These are phyloP conservation scores for Breviolum minutum DNA, from an alignment of 73 alveolate species.

Conservation along the genomic window DNA sequence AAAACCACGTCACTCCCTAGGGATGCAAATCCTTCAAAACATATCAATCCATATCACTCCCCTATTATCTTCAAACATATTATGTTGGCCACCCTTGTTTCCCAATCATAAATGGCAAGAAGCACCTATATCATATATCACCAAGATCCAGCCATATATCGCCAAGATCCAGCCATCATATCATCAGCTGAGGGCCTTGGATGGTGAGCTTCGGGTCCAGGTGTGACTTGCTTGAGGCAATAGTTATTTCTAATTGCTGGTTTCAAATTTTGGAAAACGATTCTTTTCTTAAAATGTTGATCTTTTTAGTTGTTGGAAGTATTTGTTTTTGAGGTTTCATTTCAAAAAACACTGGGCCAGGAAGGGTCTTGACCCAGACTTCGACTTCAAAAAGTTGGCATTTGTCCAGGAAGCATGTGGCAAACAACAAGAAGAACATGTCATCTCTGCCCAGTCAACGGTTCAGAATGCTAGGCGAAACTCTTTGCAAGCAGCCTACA, in stretches of 20 bases:
- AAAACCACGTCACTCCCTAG: neutral
- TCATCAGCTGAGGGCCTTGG: slow-evolving; percentile 24
- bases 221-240: neutral
- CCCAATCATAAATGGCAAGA: neutral
- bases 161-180: neutral
- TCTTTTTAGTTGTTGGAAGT: neutral
- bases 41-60: too few species aligned
- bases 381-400: slow-evolving; percentile 18
- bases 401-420: slow-evolving; percentile 38
- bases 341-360: neutral
- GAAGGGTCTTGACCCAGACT: neutral
- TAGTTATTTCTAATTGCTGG: neutral
- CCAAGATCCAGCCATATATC: neutral
- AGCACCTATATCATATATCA: neutral
- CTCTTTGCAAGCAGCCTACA: slow-evolving; percentile 5
- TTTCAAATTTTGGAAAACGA: neutral
- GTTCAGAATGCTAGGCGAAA: neutral
- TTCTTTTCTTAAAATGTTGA: neutral
- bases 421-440: neutral
- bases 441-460: neutral
- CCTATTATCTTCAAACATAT: neutral
- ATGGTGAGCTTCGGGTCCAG: slow-evolving; percentile 8
- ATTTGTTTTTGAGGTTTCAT: too few species aligned
- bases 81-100: neutral
- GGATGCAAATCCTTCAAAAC: neutral